Evolutionary conservation across 805 yeast species (phyloP).

Genomic region (Cyberlindnera mycetangii): DNA sequence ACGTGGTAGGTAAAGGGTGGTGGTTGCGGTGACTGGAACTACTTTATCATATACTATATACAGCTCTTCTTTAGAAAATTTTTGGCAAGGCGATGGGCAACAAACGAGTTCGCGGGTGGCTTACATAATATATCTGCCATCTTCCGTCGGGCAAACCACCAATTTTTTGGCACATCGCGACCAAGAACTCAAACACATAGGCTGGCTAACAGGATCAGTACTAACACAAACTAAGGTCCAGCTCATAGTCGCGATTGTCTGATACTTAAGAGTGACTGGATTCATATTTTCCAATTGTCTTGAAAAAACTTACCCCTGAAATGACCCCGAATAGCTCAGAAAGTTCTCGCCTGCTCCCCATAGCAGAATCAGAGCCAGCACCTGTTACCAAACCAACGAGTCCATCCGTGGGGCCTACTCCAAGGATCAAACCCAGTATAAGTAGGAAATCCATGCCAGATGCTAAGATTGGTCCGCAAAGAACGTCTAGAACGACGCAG

Average conservation of each 20-base stretch:
- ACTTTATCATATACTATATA: too few relatives aligned
- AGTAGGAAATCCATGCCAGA: constrained; percentile 16
- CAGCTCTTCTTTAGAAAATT: constrained; percentile 3
- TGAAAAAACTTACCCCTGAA: not conserved
- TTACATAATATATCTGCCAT: constrained; percentile 1
- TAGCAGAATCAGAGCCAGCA: not conserved
- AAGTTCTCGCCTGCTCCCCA: constrained; percentile 9
- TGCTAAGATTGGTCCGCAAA: constrained; percentile 61
- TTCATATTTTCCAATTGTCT: not conserved
- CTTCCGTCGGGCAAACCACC: not conserved
- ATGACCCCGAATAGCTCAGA: constrained; percentile 12
- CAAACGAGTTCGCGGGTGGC: constrained; percentile 4
- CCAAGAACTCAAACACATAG: not conserved
- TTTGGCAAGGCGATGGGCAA: constrained; percentile 5
- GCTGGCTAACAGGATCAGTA: not conserved
- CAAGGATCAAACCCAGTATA: constrained; percentile 4
- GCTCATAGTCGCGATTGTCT: too few relatives aligned
- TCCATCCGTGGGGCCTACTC: not conserved
- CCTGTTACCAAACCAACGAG: constrained; percentile 1
- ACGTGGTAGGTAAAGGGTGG: not conserved
- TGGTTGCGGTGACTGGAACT: not conserved
- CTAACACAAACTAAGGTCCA: not conserved
- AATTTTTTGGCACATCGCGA: constrained; percentile 1
- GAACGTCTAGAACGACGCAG: constrained; percentile 72
- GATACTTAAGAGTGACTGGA: too few relatives aligned